Base-by-base conservation (phyloP, 2,329 filamentous ascomycete genomes). In the Cladosporium sp. region DNA sequence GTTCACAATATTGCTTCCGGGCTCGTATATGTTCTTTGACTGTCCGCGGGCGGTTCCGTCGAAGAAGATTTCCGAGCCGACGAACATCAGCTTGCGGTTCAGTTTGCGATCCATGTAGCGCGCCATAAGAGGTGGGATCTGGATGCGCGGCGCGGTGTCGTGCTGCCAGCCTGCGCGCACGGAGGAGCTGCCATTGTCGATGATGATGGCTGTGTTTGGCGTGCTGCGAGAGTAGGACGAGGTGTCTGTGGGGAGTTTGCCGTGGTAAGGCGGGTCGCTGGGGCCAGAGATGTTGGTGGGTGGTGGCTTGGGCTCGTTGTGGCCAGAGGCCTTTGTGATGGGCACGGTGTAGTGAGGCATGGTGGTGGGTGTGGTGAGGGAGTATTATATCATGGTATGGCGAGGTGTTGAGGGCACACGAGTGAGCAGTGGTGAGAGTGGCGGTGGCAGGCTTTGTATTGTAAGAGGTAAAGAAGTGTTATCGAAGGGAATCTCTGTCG, bases 131-230 rank as follows among this genome's bases (percentile, higher is more conserved):
- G 95, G 94, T 1, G 93, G 91, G 43, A 97, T 85, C 67, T 86
- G 85, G 64, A 98, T 83, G 69, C 92, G 88, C 1, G 95, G 95
- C n/a, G 83, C 82, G 68, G 88, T 82, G 74, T 98, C 94, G 75
- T 96, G 96, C 8, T 93, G 97, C 93, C 94, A 99, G 70, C 95
- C 95, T 62, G 94, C 94, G 79, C 96, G 92, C 66, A 97, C 88
- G 34, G 89, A 84, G 62, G 91, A 96, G 26, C 94, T 95, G 70
- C 95, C 95, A 90, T 97, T 97, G 81, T 99, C 95, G 75, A 99
- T 98, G 68, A 99, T 91, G 74, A 99, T 97, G 59, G 93, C 92
- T 60, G 89, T 91, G 63, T 80, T 76, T 21, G 39, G 68, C 46
- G 74, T 84, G 67, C 91, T 93, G 70, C 85, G 84, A 72, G 86